Conservation (phyloP, 2,329 filamentous ascomycete species). For the Clarireedia hainanense region DNA sequence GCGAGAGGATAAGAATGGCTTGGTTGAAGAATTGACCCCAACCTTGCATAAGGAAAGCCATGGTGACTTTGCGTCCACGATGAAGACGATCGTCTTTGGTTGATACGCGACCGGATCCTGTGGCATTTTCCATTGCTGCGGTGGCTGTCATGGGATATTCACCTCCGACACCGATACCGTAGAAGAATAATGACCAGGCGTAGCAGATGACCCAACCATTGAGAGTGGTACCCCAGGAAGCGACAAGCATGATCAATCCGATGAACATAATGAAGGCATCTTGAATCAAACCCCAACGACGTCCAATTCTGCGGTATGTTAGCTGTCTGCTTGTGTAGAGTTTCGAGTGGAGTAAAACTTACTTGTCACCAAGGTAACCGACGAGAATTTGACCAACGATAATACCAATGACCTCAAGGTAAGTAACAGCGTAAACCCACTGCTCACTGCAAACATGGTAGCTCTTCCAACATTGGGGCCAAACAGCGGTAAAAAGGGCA, state of each 20-base stretch:
- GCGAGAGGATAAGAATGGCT: slow-evolving; percentile 74
- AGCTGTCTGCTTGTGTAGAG: not conserved
- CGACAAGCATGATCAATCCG: slow-evolving; percentile 84
- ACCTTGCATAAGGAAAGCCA: slow-evolving; percentile 95
- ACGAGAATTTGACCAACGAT: slow-evolving; percentile 89
- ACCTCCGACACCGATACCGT: slow-evolving; percentile 68
- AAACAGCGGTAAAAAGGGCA: slow-evolving; percentile 69
- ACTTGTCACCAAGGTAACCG: slow-evolving; percentile 69
- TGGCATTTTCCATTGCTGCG: slow-evolving; percentile 85
- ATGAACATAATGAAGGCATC: slow-evolving; percentile 92
- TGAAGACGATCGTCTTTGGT: slow-evolving; percentile 90
- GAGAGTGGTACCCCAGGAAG: slow-evolving; percentile 77
- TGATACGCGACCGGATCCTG: slow-evolving; percentile 77
- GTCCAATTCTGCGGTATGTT: slow-evolving; percentile 59
- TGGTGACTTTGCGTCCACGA: slow-evolving; percentile 90
- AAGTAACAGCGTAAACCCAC: slow-evolving; percentile 79
- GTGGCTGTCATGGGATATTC: slow-evolving; percentile 98
- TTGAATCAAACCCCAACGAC: slow-evolving; percentile 92
- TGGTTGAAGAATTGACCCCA: slow-evolving; percentile 98
- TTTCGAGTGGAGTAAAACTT: slow-evolving; percentile 25
- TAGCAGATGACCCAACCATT: slow-evolving; percentile 98
- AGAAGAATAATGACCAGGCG: slow-evolving; percentile 89
- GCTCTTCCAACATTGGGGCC: slow-evolving; percentile 68
- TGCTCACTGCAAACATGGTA: slow-evolving; percentile 61
- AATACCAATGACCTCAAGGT: slow-evolving; percentile 90